These are phyloP conservation scores for Phellopilus nigrolimitatus DNA, from an alignment of 1,284 basidiomycete genomes.

Conservation along the genomic window DNA sequence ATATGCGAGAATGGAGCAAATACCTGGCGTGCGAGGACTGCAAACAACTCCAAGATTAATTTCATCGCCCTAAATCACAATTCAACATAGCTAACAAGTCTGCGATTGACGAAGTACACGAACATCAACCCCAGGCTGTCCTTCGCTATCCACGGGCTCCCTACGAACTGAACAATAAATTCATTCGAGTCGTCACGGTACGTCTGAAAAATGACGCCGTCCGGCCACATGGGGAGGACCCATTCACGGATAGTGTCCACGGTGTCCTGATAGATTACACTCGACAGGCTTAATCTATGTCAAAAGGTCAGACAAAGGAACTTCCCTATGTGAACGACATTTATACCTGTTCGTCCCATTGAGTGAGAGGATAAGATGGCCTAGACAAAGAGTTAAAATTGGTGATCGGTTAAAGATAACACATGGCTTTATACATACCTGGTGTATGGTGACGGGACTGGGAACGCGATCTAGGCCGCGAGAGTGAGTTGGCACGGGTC, in stretches of 20 bases:
- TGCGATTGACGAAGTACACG: constrained; percentile 20
- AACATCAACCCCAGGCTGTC: constrained; percentile 41
- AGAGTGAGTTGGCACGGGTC: constrained; percentile 23
- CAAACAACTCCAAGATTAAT: constrained; percentile 40
- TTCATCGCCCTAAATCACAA: constrained; percentile 33
- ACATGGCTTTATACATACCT: constrained; percentile 24
- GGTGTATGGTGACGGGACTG: constrained; percentile 32
- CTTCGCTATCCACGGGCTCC: constrained; percentile 40
- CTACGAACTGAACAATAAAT: constrained; percentile 39
- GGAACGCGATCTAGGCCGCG: constrained; percentile 31
- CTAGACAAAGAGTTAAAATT: neutral
- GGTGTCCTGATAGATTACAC: constrained; percentile 33
- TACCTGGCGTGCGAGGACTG: constrained; percentile 35
- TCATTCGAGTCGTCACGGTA: constrained; percentile 27
- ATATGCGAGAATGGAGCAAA: constrained; percentile 15
- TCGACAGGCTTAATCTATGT: constrained; percentile 38
- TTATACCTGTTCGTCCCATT: constrained; percentile 10
- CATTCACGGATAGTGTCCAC: constrained; percentile 38
- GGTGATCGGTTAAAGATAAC: neutral
- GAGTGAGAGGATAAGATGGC: constrained; percentile 15
- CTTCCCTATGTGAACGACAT: neutral
- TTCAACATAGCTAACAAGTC: neutral
- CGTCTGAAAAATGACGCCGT: constrained; percentile 33
- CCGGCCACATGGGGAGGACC: constrained; percentile 43
- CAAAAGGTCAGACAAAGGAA: constrained; percentile 9